These are phyloP conservation scores for Elongisporangium undulatum DNA, from an alignment of 352 stramenopile species.

Conservation along the genomic window DNA sequence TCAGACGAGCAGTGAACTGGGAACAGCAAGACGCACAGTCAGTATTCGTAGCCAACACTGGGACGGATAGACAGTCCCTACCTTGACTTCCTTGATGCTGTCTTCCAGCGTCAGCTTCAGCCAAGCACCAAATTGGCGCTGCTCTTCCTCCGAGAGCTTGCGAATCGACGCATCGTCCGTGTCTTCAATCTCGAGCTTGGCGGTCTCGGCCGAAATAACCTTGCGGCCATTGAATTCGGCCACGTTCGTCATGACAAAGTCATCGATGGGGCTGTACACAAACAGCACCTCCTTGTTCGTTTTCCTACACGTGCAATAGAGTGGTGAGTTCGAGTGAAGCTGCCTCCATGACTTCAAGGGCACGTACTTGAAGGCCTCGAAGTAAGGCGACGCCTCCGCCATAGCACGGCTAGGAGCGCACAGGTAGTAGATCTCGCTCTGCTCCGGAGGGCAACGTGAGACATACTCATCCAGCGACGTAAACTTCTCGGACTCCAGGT, in stretches of 20 bases:
- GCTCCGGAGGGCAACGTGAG: conserved; percentile 90
- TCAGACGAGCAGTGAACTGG: conserved; percentile 88
- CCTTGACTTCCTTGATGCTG: conserved; percentile 86
- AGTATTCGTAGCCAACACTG: not conserved
- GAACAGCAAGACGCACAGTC: not conserved
- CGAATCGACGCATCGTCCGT: conserved; percentile 40
- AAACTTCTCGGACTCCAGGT: conserved; percentile 87
- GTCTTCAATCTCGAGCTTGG: conserved; percentile 91
- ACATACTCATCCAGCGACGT: conserved; percentile 99
- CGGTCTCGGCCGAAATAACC: conserved; percentile 95
- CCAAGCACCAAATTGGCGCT: conserved; percentile 90
- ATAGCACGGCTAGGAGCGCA: conserved; percentile 94
- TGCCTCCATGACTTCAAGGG: not conserved
- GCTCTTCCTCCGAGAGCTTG: conserved; percentile 85
- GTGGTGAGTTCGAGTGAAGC: not conserved
- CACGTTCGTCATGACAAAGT: conserved; percentile 99
- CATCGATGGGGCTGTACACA: conserved; percentile 98
- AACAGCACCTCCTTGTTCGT: conserved; percentile 96
- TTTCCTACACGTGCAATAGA: conserved; percentile 39
- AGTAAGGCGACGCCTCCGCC: conserved; percentile 97
- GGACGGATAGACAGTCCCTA: conserved; percentile 9
- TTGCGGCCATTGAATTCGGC: conserved; percentile 95
- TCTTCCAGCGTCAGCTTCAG: conserved; percentile 90
- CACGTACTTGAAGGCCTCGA: conserved; percentile 97
- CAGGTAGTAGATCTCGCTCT: conserved; percentile 99